Conservation (phyloP, 2,329 filamentous ascomycete genomes). For the Claviceps cyperi region DNA sequence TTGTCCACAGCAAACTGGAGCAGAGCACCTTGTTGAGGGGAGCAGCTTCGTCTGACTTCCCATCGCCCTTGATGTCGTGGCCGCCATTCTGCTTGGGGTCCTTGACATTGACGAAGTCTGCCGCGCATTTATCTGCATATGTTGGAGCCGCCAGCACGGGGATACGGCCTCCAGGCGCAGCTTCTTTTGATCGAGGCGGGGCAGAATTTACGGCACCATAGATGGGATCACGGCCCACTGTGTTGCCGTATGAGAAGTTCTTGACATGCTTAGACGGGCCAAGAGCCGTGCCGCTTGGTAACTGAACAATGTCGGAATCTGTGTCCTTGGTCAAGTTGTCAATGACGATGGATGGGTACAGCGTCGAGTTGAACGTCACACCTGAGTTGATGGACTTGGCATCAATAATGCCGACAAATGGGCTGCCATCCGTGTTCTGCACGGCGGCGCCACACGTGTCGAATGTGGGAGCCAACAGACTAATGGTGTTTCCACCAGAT, state of each 20-base stretch:
- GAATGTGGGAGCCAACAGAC: conserved; percentile 24
- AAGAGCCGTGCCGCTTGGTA: conserved; percentile 18
- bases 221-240: conserved; percentile 23
- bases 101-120: conserved; percentile 21
- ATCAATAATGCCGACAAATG: conserved; percentile 27
- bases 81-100: conserved; percentile 19
- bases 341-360: conserved; percentile 26
- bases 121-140: conserved; percentile 19
- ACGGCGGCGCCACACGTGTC: conserved; percentile 24
- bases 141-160: conserved; percentile 24
- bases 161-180: conserved; percentile 24
- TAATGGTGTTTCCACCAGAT: conserved; percentile 23
- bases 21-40: conserved; percentile 25
- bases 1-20: conserved; percentile 21
- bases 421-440: conserved; percentile 20
- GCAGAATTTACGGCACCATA: conserved; percentile 21
- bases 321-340: conserved; percentile 29
- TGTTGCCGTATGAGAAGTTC: conserved; percentile 28
- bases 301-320: conserved; percentile 20
- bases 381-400: conserved; percentile 27
- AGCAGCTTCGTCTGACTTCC: conserved; percentile 22
- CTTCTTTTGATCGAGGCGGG: conserved; percentile 18
- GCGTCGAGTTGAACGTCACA: conserved; percentile 22
- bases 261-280: conserved; percentile 18
- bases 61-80: conserved; percentile 21